phyloP scores from a whole-genome alignment of 768 basidiomycete genomes.

The Hirschioporus abietinus region DNA sequence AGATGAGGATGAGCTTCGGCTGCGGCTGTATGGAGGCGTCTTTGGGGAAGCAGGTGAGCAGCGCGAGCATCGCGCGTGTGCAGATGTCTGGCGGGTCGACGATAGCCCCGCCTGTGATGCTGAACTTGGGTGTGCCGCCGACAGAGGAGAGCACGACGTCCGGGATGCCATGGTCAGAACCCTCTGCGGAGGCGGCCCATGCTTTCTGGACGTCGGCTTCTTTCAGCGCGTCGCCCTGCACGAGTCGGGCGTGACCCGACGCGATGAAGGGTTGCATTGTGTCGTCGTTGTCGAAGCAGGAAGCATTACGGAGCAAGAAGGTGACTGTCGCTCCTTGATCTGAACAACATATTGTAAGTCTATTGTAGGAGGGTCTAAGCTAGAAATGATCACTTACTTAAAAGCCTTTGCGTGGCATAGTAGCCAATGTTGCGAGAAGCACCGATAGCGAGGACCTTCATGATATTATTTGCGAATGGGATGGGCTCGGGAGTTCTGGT shows the following conservation, averaged over 20 bases:
- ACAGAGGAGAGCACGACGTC: conserved; percentile 59
- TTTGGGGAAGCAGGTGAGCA: conserved; percentile 47
- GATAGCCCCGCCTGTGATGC: conserved; percentile 41
- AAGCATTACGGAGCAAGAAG: conserved; percentile 50
- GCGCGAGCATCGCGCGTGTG: conserved; percentile 50
- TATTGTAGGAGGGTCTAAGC: neutral
- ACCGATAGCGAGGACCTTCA: conserved; percentile 30
- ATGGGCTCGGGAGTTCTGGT: neutral
- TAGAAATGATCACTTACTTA: conserved; percentile 20
- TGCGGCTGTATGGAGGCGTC: conserved; percentile 15
- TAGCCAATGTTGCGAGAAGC: conserved; percentile 39
- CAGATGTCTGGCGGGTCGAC: conserved; percentile 52
- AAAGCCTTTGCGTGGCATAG: conserved; percentile 24
- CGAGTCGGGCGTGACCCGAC: conserved; percentile 45
- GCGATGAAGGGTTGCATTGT: conserved; percentile 46
- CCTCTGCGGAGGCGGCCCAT: conserved; percentile 40
- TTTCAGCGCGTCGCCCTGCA: conserved; percentile 58
- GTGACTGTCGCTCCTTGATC: conserved; percentile 56
- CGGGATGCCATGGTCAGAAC: conserved; percentile 19
- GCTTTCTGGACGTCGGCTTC: conserved; percentile 44
- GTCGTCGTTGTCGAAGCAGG: conserved; percentile 49
- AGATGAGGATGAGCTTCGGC: conserved; percentile 49
- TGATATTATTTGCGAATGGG: no score
- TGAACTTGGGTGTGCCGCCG: conserved; percentile 44
- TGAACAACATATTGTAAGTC: conserved; percentile 20